phyloP scores from a whole-genome alignment of 2,329 filamentous ascomycete genomes.

The Hypoxylon sp. region DNA sequence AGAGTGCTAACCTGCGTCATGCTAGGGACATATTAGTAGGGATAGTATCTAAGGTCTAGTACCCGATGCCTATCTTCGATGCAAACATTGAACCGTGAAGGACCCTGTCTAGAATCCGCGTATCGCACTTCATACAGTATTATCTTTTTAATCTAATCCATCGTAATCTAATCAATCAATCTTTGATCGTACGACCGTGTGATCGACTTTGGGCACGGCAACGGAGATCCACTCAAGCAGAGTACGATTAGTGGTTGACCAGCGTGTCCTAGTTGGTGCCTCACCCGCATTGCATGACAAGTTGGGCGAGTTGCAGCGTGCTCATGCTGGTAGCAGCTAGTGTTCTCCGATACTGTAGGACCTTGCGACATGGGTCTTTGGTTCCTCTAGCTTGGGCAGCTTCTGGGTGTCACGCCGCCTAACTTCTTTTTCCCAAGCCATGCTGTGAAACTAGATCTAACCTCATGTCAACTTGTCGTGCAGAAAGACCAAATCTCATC shows the following conservation, averaged over 20 bases:
- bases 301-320: slow-evolving; percentile 39
- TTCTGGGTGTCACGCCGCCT: slow-evolving; percentile 20
- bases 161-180: slow-evolving; percentile 50
- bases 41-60: not conserved
- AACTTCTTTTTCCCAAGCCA: slow-evolving; percentile 9
- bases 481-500: slow-evolving; percentile 5
- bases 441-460: slow-evolving; percentile 19
- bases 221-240: slow-evolving; percentile 32
- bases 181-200: slow-evolving; percentile 41
- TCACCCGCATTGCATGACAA: slow-evolving; percentile 36
- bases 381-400: slow-evolving; percentile 20
- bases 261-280: slow-evolving; percentile 15
- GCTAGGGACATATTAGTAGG: not conserved
- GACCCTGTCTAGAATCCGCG: not conserved
- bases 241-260: slow-evolving; percentile 31
- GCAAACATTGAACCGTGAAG: not conserved
- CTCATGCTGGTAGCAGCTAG: slow-evolving; percentile 33
- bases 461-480: slow-evolving; percentile 1
- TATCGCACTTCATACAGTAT: slow-evolving; percentile 25
- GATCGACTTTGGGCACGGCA: slow-evolving; percentile 27
- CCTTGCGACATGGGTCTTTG: slow-evolving; percentile 23
- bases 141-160: slow-evolving; percentile 52
- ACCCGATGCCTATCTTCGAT: too few species aligned
- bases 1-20: not conserved
- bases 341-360: slow-evolving; percentile 24